Evolutionary conservation across 352 stramenopile genomes (phyloP).

Genomic region (Elongisporangium senticosum): DNA sequence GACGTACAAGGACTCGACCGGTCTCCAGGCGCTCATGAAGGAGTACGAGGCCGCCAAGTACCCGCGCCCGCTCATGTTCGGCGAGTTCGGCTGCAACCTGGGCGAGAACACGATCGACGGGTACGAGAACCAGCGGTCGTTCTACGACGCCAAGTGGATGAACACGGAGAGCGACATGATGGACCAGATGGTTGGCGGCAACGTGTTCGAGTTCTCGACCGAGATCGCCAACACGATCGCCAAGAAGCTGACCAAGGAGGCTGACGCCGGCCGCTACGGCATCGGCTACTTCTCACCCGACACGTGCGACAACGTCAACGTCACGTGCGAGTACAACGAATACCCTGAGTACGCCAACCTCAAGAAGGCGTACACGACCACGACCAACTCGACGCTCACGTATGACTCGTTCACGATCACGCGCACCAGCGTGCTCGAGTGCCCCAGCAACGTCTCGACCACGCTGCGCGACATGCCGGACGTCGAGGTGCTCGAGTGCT

Average conservation of each 20-base stretch:
- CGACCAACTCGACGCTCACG: conserved; percentile 30
- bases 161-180: conserved; percentile 35
- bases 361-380: conserved; percentile 47
- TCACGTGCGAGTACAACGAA: conserved; percentile 30
- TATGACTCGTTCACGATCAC: conserved; percentile 22
- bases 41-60: conserved; percentile 34
- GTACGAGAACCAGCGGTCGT: conserved; percentile 41
- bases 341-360: conserved; percentile 50
- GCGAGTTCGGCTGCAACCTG: conserved; percentile 50
- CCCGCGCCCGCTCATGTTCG: conserved; percentile 45
- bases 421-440: conserved; percentile 18
- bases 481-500: conserved; percentile 39
- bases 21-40: conserved; percentile 38
- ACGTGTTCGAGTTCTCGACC: conserved; percentile 34
- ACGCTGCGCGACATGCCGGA: conserved; percentile 16
- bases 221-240: conserved; percentile 29
- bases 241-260: conserved; percentile 23
- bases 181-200: conserved; percentile 31
- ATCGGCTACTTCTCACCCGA: conserved; percentile 40
- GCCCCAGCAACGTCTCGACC: conserved; percentile 22
- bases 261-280: conserved; percentile 35
- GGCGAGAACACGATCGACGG: conserved; percentile 44
- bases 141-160: conserved; percentile 47
- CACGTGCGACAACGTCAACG: conserved; percentile 38
- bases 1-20: conserved; percentile 31